Evolutionary conservation across 2,329 filamentous ascomycete genomes (phyloP).

Genomic region (Sporothrix schenckii): DNA sequence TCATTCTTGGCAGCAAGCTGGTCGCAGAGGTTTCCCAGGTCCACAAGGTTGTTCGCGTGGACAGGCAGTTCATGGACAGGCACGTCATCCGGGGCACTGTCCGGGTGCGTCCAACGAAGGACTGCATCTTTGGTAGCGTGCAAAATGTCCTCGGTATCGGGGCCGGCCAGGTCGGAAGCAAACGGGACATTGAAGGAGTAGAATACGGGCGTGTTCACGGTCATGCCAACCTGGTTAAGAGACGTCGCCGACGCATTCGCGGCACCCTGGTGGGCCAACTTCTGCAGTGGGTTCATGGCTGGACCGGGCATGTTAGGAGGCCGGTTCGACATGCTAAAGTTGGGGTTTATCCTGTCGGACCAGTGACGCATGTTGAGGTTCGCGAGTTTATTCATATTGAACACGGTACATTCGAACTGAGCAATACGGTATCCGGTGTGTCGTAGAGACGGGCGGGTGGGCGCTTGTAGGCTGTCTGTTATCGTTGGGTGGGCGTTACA

Average conservation of each 20-base stretch:
- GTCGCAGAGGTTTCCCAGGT: conserved; percentile 76
- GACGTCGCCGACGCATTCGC: conserved; percentile 39
- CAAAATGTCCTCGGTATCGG: conserved; percentile 91
- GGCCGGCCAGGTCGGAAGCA: conserved; percentile 85
- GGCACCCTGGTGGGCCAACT: conserved; percentile 55
- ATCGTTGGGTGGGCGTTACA: background rate
- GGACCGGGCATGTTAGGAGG: conserved; percentile 58
- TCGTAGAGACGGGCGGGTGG: background rate
- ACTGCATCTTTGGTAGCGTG: conserved; percentile 88
- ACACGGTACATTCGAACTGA: conserved; percentile 43
- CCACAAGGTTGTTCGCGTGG: conserved; percentile 82
- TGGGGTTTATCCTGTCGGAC: conserved; percentile 70
- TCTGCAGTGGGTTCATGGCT: conserved; percentile 60
- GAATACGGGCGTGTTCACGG: conserved; percentile 78
- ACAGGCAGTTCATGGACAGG: conserved; percentile 90
- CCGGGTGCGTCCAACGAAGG: conserved; percentile 89
- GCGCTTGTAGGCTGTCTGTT: background rate
- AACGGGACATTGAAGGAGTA: conserved; percentile 98
- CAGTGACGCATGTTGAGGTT: conserved; percentile 67
- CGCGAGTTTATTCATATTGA: conserved; percentile 67
- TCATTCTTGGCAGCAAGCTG: conserved; percentile 75
- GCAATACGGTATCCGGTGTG: background rate
- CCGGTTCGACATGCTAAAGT: conserved; percentile 65
- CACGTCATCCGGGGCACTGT: conserved; percentile 80
- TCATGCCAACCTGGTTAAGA: conserved; percentile 61